phyloP scores from a whole-genome alignment of 1,284 basidiomycete genomes.

The Trametes hirsuta region DNA sequence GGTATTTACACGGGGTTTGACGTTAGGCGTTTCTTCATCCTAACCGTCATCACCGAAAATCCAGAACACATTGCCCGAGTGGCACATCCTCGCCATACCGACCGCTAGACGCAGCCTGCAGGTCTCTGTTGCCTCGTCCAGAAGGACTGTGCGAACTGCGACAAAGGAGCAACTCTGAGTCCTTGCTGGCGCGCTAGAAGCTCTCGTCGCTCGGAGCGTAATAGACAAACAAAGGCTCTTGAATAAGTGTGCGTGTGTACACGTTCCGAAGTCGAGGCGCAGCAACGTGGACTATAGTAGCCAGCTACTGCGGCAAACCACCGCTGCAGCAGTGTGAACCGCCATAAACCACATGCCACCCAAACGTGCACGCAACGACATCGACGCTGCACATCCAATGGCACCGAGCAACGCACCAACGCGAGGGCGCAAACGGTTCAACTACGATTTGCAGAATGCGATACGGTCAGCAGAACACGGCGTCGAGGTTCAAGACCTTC shows the following conservation, averaged over 20 bases:
- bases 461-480: background rate
- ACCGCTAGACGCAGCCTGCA: background rate
- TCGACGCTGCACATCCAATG: conserved; percentile 1
- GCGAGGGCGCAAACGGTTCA: conserved; percentile 8
- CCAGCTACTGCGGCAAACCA: background rate
- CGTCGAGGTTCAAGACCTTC: background rate
- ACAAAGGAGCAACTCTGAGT: too few relatives aligned
- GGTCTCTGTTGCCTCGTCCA: too few relatives aligned
- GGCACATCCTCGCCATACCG: too few relatives aligned
- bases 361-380: conserved; percentile 5
- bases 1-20: background rate
- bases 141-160: too few relatives aligned
- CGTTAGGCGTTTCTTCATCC: background rate
- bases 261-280: background rate
- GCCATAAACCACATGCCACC: background rate
- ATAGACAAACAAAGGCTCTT: too few relatives aligned
- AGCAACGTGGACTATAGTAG: background rate
- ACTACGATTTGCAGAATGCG: conserved; percentile 2
- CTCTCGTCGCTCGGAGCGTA: too few relatives aligned
- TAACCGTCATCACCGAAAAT: too few relatives aligned
- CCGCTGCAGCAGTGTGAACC: background rate
- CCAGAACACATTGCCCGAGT: too few relatives aligned
- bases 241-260: background rate
- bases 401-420: background rate
- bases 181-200: too few relatives aligned